phyloP scores from a whole-genome alignment of 768 basidiomycete genomes.

The Serendipita sp. region DNA sequence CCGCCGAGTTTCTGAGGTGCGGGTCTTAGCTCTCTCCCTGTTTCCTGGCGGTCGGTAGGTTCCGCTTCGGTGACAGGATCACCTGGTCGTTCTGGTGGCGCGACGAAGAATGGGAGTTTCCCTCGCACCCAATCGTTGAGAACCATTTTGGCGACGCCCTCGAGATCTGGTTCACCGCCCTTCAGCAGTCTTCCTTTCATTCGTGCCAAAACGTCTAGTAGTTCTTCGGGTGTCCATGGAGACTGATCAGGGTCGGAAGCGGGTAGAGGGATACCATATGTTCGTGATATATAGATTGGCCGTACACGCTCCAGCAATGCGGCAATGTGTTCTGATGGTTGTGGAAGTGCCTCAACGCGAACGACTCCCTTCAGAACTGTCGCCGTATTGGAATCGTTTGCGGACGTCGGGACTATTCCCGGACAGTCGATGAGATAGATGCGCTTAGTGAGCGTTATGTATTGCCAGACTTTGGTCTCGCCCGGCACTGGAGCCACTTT shows the following conservation, averaged over 20 bases:
- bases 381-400: constrained; percentile 74
- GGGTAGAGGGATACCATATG: constrained; percentile 54
- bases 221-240: constrained; percentile 56
- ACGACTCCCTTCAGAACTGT: constrained; percentile 95
- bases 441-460: constrained; percentile 87
- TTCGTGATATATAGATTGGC: constrained; percentile 77
- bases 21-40: constrained; percentile 21
- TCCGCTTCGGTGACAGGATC: constrained; percentile 34
- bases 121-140: constrained; percentile 96
- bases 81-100: constrained; percentile 72
- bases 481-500: constrained; percentile 92
- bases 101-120: constrained; percentile 89
- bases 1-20: constrained; percentile 78
- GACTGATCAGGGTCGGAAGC: constrained; percentile 26
- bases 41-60: constrained; percentile 29
- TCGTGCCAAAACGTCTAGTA: constrained; percentile 72
- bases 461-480: constrained; percentile 99
- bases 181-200: constrained; percentile 86
- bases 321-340: constrained; percentile 85
- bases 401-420: constrained; percentile 90
- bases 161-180: constrained; percentile 86
- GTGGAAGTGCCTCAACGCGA: constrained; percentile 84
- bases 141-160: constrained; percentile 87
- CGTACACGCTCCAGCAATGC: constrained; percentile 81
- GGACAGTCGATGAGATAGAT: constrained; percentile 99